Base-by-base conservation (phyloP, 73 alveolate genomes). In the Symbiodinium pilosum region DNA sequence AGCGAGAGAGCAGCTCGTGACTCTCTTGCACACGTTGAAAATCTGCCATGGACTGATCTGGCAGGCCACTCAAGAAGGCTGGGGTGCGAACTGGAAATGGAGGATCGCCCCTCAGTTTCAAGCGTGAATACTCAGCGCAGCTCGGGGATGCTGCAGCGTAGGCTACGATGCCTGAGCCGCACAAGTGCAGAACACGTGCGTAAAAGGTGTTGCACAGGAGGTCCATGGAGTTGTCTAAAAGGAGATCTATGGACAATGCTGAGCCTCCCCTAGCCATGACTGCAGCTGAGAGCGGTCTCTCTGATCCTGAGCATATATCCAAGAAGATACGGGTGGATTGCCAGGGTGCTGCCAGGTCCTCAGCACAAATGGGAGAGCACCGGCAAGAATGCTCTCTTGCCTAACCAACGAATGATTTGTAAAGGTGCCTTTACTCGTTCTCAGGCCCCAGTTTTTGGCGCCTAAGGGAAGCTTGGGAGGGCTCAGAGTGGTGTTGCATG, bases 51-150 rank as follows among this genome's bases (percentile, higher is more conserved):
- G 81, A 5, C 36, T 44, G 32, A 5, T 51, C 83, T 2, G 83
- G 93, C 38, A 85, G 54, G 52, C 93, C 93, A 1, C 14, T 47
- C 93, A 47, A n/a, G 39, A 18, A 36, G 8, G 43, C 93, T 30
- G 54, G 83, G 1, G 93, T 85, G 38, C 93, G 44, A 14, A 85
- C 18, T 21, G 93, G 54, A 2, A 2, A 26, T 1, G 81, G 93
- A 30, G 81, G 81, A 47, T 32, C 83, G 20, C 8, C 8, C 16
- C 47, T 7, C 11, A 85, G 93, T 36, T 47, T 85, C 39, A 86
- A 30, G 39, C 93, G 43, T 6, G 47, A 18, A 20, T 85, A 85
- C 4, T 85, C 42, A 8, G 38, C 3, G 20, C 93, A 85, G 26
- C 47, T 1, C 21, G 93, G 93, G 34, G 71, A 32, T 12, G 54